Conservation (phyloP, 495 filamentous ascomycete species). For the Trichoderma virens region DNA sequence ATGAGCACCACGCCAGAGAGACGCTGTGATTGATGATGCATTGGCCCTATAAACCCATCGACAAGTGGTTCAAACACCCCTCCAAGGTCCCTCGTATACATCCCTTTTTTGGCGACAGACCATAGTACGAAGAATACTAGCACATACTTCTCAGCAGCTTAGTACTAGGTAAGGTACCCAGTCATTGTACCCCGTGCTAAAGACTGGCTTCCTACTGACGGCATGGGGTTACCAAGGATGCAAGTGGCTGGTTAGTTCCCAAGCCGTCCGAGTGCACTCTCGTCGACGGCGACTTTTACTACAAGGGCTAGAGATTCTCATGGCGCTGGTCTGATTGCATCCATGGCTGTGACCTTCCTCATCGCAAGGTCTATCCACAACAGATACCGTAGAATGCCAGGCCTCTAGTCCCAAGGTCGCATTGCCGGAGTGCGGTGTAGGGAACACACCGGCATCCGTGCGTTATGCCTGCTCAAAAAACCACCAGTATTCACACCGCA, state of each 20-base stretch:
- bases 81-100: neutral
- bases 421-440: neutral
- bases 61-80: neutral
- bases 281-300: neutral
- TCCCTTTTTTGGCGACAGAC: neutral
- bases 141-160: no score
- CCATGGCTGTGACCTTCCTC: neutral
- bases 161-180: no score
- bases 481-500: neutral
- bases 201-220: no score
- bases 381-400: no score
- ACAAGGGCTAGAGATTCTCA: neutral
- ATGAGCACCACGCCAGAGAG: no score
- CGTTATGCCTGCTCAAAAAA: neutral
- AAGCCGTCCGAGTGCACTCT: no score
- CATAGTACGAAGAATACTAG: no score
- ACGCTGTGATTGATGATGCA: no score
- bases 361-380: neutral
- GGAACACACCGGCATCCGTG: neutral
- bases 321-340: neutral
- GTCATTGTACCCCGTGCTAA: no score
- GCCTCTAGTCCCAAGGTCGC: no score
- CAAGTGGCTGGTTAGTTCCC: no score
- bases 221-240: no score
- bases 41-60: neutral